A percentile compares a stretch with the other conserved stretches of the same genome.
Evolutionary conservation across 2,329 filamentous ascomycete genomes (phyloP).

Genomic region (Cladosporium sp.): DNA sequence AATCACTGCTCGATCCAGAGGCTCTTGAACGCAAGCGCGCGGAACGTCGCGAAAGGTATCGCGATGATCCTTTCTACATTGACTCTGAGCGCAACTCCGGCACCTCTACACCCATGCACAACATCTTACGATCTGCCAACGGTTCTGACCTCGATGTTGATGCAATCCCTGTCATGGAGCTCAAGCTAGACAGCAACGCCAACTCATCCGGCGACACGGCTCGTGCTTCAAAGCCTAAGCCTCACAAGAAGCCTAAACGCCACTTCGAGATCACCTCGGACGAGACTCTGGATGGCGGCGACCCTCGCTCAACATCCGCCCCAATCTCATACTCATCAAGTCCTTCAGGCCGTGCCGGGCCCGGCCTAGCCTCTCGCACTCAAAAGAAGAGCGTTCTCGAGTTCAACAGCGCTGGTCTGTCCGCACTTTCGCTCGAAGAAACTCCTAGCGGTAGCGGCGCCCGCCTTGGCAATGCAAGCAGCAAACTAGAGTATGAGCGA

Average conservation of each 20-base stretch:
- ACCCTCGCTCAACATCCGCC: slow-evolving; percentile 11
- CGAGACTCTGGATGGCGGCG: slow-evolving; percentile 41
- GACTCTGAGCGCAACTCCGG: slow-evolving; percentile 46
- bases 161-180: slow-evolving; percentile 90
- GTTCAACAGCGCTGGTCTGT: slow-evolving; percentile 81
- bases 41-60: slow-evolving; percentile 75
- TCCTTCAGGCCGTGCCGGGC: background rate
- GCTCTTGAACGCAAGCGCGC: slow-evolving; percentile 69
- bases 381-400: slow-evolving; percentile 66
- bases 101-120: slow-evolving; percentile 72
- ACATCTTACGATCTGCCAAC: slow-evolving; percentile 63
- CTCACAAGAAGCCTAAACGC: slow-evolving; percentile 28
- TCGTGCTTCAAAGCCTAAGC: slow-evolving; percentile 8
- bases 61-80: slow-evolving; percentile 96
- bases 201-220: slow-evolving; percentile 12
- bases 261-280: slow-evolving; percentile 45
- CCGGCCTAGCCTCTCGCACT: slow-evolving; percentile 15
- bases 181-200: slow-evolving; percentile 59
- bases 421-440: slow-evolving; percentile 64
- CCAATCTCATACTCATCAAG: slow-evolving; percentile 10
- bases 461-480: slow-evolving; percentile 11
- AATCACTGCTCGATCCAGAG: slow-evolving; percentile 62
- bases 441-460: slow-evolving; percentile 21
- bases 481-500: slow-evolving; percentile 56
- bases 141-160: slow-evolving; percentile 83